Evolutionary conservation across 2,329 filamentous ascomycete genomes (phyloP).

Genomic region (Colletotrichum zoysiae): DNA sequence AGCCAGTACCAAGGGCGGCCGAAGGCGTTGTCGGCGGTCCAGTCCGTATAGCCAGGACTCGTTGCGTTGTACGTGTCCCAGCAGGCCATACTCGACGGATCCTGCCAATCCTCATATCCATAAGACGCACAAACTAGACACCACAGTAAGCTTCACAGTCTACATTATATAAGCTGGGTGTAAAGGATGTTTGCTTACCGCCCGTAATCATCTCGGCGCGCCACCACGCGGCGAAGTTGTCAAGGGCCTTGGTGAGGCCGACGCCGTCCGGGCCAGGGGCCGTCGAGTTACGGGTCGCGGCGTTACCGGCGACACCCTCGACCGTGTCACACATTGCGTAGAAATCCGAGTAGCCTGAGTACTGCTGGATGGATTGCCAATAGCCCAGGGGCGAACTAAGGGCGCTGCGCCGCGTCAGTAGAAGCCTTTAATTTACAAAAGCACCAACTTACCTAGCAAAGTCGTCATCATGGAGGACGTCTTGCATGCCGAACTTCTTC

Average conservation of each 20-base stretch:
- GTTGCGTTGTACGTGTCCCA: slow-evolving; percentile 65
- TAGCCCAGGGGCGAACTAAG: slow-evolving; percentile 45
- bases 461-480: slow-evolving; percentile 62
- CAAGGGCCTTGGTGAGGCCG: slow-evolving; percentile 64
- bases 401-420: slow-evolving; percentile 39
- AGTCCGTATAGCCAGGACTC: slow-evolving; percentile 64
- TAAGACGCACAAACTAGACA: slow-evolving; percentile 58
- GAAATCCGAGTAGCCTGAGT: slow-evolving; percentile 51
- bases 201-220: slow-evolving; percentile 59
- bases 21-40: slow-evolving; percentile 57
- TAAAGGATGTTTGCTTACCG: slow-evolving; percentile 53
- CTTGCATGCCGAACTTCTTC: slow-evolving; percentile 62
- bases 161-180: not conserved
- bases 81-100: slow-evolving; percentile 59
- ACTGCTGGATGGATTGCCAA: slow-evolving; percentile 55
- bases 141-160: slow-evolving; percentile 4
- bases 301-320: slow-evolving; percentile 43
- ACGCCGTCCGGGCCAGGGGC: slow-evolving; percentile 57
- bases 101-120: slow-evolving; percentile 60
- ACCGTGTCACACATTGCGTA: slow-evolving; percentile 53
- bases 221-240: slow-evolving; percentile 68
- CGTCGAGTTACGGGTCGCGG: slow-evolving; percentile 33
- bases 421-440: not conserved
- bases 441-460: slow-evolving; percentile 53
- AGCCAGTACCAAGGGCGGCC: slow-evolving; percentile 72